Percentiles rank a stretch among this genome's conserved stretches.
These are phyloP conservation scores for Golubevia sp. DNA, from an alignment of 1,284 basidiomycete genomes.

Conservation along the genomic window DNA sequence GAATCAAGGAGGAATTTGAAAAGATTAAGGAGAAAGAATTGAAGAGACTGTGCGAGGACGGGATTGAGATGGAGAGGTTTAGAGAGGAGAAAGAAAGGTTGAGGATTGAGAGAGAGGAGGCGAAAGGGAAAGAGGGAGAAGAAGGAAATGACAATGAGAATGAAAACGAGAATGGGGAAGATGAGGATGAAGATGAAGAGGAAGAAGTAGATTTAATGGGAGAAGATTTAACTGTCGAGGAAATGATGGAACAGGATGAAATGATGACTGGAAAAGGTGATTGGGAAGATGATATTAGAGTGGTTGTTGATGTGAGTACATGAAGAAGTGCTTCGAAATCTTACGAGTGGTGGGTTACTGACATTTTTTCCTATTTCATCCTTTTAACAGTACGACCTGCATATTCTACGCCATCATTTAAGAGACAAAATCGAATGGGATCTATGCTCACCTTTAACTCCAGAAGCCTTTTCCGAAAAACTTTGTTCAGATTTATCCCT, in stretches of 20 bases:
- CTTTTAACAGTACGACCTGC: constrained; percentile 54
- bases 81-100: neutral
- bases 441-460: constrained; percentile 48
- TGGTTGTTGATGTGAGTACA: constrained; percentile 64
- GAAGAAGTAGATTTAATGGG: constrained; percentile 34
- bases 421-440: constrained; percentile 59
- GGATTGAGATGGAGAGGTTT: too few species aligned
- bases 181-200: constrained; percentile 59
- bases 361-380: constrained; percentile 22
- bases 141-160: constrained; percentile 17
- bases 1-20: constrained; percentile 6
- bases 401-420: constrained; percentile 45
- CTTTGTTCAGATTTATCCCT: constrained; percentile 48
- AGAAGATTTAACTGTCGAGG: neutral
- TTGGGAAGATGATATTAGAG: constrained; percentile 69
- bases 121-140: constrained; percentile 14
- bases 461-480: constrained; percentile 45
- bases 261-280: constrained; percentile 55
- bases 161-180: constrained; percentile 25
- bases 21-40: constrained; percentile 1
- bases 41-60: too few species aligned
- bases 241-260: constrained; percentile 31
- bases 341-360: constrained; percentile 7
- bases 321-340: constrained; percentile 15
- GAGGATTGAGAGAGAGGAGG: constrained; percentile 17